Conservation (phyloP, 495 filamentous ascomycete species). For the Penicillium riverlandense region DNA sequence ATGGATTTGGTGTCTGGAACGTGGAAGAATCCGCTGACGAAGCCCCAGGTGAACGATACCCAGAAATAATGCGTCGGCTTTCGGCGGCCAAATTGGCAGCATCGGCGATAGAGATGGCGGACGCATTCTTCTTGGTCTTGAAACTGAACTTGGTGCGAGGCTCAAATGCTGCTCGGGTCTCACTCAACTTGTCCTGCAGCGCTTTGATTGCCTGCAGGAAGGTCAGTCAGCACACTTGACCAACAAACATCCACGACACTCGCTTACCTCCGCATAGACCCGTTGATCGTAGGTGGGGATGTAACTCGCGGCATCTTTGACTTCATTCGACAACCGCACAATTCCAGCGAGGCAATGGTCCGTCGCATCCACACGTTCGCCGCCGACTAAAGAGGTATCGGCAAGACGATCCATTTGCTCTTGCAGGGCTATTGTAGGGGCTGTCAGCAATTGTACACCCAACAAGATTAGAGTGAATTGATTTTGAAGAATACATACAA, state of each 20-base stretch:
- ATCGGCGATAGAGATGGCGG: slow-evolving; percentile 49
- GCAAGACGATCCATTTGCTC: slow-evolving; percentile 52
- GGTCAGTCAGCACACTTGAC: not conserved
- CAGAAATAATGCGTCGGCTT: slow-evolving; percentile 34
- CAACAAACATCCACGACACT: not conserved
- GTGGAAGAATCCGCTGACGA: slow-evolving; percentile 45
- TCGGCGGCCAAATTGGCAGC: slow-evolving; percentile 45
- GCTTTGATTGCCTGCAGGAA: slow-evolving; percentile 55
- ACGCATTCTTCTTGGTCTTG: slow-evolving; percentile 55
- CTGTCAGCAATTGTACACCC: not conserved
- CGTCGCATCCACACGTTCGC: slow-evolving; percentile 55
- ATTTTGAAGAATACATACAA: slow-evolving; percentile 32
- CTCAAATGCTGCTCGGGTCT: slow-evolving; percentile 47
- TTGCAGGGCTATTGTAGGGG: slow-evolving; percentile 43
- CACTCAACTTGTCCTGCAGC: slow-evolving; percentile 56
- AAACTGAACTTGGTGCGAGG: slow-evolving; percentile 69
- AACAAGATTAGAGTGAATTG: too few relatives aligned
- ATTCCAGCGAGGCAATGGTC: slow-evolving; percentile 63
- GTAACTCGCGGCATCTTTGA: slow-evolving; percentile 60
- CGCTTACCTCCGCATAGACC: slow-evolving; percentile 58
- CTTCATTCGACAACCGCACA: slow-evolving; percentile 56
- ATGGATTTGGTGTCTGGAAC: slow-evolving; percentile 44
- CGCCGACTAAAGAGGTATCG: slow-evolving; percentile 42
- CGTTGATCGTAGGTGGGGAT: slow-evolving; percentile 73
- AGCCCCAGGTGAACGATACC: slow-evolving; percentile 32